A percentile compares a stretch with the other conserved stretches of the same genome.
These are phyloP conservation scores for Backusella luteola DNA, from an alignment of 192 early-diverging fungal species.

Conservation along the genomic window DNA sequence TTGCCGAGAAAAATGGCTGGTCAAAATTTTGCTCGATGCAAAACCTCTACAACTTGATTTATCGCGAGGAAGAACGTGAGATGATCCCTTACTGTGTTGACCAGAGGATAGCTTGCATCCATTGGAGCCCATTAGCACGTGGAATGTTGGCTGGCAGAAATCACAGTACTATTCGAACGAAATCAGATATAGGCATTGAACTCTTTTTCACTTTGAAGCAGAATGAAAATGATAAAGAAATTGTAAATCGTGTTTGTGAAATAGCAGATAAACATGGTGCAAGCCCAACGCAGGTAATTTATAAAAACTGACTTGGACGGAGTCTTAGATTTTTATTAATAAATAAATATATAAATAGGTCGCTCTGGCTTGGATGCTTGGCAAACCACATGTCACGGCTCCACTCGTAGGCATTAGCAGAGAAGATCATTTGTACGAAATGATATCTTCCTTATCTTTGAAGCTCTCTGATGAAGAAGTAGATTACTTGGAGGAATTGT, in stretches of 20 bases:
- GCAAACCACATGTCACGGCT: constrained; percentile 16
- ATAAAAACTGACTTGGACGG: constrained; percentile 2
- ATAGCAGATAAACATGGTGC: constrained; percentile 21
- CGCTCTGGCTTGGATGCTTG: constrained; percentile 28
- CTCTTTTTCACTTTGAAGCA: background rate
- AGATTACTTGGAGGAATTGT: constrained; percentile 26
- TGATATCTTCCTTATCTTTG: constrained; percentile 8
- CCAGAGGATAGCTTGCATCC: constrained; percentile 42
- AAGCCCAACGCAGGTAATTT: constrained; percentile 20
- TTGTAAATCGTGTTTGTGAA: constrained; percentile 23
- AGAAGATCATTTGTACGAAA: constrained; percentile 20
- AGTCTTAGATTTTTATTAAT: constrained; percentile 7
- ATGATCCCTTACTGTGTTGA: constrained; percentile 50
- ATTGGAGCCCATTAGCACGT: constrained; percentile 51
- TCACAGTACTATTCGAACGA: background rate
- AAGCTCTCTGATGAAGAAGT: constrained; percentile 18
- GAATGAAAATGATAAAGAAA: constrained; percentile 6
- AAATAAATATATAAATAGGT: constrained; percentile 8
- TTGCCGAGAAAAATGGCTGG: constrained; percentile 54
- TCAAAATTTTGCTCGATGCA: constrained; percentile 53
- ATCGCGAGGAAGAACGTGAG: constrained; percentile 60
- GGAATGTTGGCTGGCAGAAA: constrained; percentile 40
- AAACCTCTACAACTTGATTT: constrained; percentile 38
- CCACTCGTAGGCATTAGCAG: constrained; percentile 31
- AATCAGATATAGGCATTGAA: background rate